Percentiles rank a stretch among this genome's conserved stretches.
Evolutionary conservation across 2,329 filamentous ascomycete species (phyloP).

Genomic region (Talaromyces sp.): DNA sequence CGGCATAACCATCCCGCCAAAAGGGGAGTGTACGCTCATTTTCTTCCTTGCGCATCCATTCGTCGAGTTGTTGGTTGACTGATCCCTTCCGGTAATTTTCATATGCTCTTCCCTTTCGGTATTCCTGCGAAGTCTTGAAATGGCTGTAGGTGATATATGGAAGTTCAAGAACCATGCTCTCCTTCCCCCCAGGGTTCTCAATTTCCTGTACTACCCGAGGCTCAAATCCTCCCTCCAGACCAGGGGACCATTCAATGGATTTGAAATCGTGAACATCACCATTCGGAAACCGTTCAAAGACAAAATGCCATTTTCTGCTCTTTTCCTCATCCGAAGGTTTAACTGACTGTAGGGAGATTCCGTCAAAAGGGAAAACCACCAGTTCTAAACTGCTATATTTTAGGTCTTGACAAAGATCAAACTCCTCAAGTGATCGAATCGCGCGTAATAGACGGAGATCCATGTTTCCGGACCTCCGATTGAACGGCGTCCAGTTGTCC

Average conservation of each 20-base stretch:
- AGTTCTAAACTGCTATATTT: slow-evolving; percentile 11
- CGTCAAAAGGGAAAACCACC: slow-evolving; percentile 7
- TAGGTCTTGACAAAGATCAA: not conserved
- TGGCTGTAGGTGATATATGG: slow-evolving; percentile 14
- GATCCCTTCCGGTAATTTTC: slow-evolving; percentile 12
- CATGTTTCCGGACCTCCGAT: not conserved
- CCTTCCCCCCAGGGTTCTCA: not conserved
- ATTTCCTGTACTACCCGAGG: not conserved
- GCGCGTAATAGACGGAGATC: not conserved
- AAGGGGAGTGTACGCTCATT: not conserved
- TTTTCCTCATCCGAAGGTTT: slow-evolving; percentile 13
- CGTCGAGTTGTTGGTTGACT: not conserved
- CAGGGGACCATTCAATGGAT: slow-evolving; percentile 1
- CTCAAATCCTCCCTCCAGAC: slow-evolving; percentile 11
- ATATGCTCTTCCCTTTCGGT: slow-evolving; percentile 5
- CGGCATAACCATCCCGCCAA: not conserved
- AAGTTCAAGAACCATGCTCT: slow-evolving; percentile 1
- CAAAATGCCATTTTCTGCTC: slow-evolving; percentile 11
- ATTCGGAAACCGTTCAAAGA: not conserved
- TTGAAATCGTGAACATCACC: not conserved
- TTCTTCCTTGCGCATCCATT: not conserved
- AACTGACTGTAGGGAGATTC: not conserved
- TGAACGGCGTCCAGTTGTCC: slow-evolving; percentile 4
- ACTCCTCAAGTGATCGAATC: not conserved
- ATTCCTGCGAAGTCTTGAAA: slow-evolving; percentile 9